Evolutionary conservation across 208 protist species (phyloP), one percentile per base, ranked within the genome.

Genomic region (Wallacemonas sp.): DNA sequence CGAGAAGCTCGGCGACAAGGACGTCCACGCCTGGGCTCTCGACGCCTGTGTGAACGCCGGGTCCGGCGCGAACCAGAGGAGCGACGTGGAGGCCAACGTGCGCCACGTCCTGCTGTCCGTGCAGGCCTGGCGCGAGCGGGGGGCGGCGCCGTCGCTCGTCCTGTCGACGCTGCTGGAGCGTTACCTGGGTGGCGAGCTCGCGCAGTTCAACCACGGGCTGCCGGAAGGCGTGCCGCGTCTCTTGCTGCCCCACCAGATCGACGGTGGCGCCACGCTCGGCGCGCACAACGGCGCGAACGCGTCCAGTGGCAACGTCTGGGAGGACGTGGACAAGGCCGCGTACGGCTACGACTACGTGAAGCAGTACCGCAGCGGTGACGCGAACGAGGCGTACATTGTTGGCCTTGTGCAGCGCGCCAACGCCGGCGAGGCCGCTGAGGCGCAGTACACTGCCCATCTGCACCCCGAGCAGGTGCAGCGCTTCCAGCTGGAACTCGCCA

Each of bases 101-200:
- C 66, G 76, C 30, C 74, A 81, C 19, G 65, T 95, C 19, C 64
- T 95, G 19, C 76, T 91, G 17, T 93, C 90, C n/a, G 54, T 95
- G 24, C 70, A 92, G 52, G 90, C 90, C 68, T 95, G 87, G 87
- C 84, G 90, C 54, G 83, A 81, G 29, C 67, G 76, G 29, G 87
- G 90, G n/a, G 80, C 78, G 3, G 54, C 78, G 30, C 90, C 90
- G 11, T 93, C 90, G 17, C 57, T 89, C 43, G 43, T 92, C 26
- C 73, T 95, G 34, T 12, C 66, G 34, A 76, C 70, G 34, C 74
- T 93, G 47, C 75, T 95, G 14, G 57, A 74, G 17, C 61, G 68
- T 23, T 95, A 93, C 69, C 74, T 95, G 17, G 72, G 73, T 16
- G 75, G 87, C 21, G 90, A 95, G 58, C 61, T 95, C 60, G 74